A percentile compares a stretch with the other conserved stretches of the same genome.
Conservation (phyloP, 345 rosid species). For the Mercurialis annua region DNA sequence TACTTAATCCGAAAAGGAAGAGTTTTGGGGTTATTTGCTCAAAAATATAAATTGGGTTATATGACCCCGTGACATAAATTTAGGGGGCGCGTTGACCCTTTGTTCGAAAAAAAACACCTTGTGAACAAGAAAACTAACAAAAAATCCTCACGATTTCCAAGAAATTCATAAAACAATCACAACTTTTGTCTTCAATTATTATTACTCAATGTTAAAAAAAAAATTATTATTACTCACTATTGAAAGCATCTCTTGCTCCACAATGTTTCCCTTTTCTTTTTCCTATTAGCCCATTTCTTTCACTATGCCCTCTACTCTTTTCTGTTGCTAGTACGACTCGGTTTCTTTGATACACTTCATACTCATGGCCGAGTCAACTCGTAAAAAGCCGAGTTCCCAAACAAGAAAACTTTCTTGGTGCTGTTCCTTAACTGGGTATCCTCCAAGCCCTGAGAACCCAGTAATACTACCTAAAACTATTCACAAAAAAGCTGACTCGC, state of each 20-base stretch:
- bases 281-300: background rate
- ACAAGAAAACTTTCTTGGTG: slow-evolving; percentile 57
- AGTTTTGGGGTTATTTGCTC: no score
- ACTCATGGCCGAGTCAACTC: slow-evolving; percentile 30
- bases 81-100: no score
- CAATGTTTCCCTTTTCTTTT: background rate
- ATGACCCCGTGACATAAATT: no score
- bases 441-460: slow-evolving; percentile 70
- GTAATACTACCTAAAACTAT: slow-evolving; percentile 31
- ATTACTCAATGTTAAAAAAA: no score
- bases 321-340: slow-evolving; percentile 9
- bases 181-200: background rate
- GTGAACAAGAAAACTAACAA: slow-evolving; percentile 9
- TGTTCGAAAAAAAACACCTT: no score
- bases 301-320: background rate
- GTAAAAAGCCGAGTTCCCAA: slow-evolving; percentile 29
- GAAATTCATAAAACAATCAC: background rate
- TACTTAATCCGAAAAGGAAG: no score
- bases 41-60: no score
- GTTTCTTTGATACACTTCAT: background rate
- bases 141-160: background rate
- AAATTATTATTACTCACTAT: no score
- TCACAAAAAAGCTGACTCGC: slow-evolving; percentile 35
- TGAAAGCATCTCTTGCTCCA: background rate
- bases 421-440: slow-evolving; percentile 69